phyloP scores from a whole-genome alignment of 306 rosid species.

The Castanopsis chinensis region DNA sequence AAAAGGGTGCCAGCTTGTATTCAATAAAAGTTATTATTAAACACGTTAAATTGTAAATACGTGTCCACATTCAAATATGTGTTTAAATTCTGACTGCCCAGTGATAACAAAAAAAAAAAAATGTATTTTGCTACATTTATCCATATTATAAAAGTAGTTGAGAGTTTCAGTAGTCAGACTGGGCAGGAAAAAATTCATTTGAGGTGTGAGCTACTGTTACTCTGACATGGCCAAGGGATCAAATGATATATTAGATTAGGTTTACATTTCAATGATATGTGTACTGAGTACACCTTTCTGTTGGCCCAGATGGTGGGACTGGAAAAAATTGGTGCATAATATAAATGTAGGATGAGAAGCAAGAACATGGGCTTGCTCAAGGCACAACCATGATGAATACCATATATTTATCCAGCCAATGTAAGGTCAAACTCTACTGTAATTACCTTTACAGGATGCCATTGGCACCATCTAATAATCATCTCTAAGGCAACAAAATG shows the following conservation, averaged over 20 bases:
- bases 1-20: too few species aligned
- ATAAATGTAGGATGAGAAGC: neutral
- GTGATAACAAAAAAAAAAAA: too few species aligned
- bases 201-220: neutral
- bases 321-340: neutral
- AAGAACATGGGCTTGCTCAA: conserved; percentile 18
- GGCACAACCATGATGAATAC: conserved; percentile 6
- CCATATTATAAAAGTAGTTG: neutral
- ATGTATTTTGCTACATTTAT: neutral
- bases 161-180: neutral
- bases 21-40: too few species aligned
- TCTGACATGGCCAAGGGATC: conserved; percentile 1
- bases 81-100: too few species aligned
- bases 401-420: neutral
- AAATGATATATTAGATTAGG: neutral
- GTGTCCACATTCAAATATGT: too few species aligned
- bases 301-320: conserved; percentile 34
- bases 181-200: too few species aligned
- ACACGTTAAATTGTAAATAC: too few species aligned
- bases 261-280: conserved; percentile 8
- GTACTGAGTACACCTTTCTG: conserved; percentile 6
- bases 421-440: conserved; percentile 18
- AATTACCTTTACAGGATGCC: conserved; percentile 44
- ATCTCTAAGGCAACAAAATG: conserved; percentile 25
- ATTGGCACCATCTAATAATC: conserved; percentile 29